A percentile compares a stretch with the other conserved stretches of the same genome.
These are phyloP conservation scores for Chamaecrista fasciculata DNA, from an alignment of 306 rosid species.

Conservation along the genomic window DNA sequence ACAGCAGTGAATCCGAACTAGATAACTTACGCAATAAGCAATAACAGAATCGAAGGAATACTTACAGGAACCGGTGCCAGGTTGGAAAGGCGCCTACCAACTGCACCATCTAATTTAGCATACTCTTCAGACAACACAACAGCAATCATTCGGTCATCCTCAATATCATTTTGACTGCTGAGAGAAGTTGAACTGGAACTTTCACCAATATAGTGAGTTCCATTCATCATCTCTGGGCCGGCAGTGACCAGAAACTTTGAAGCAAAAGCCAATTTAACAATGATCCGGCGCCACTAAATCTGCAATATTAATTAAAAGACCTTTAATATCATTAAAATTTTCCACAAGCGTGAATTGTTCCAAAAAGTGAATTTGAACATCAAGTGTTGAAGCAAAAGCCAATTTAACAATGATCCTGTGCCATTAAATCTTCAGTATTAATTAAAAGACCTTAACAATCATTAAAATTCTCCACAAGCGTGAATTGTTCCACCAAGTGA, in stretches of 20 bases:
- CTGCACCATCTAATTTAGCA: constrained; percentile 72
- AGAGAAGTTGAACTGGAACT: constrained; percentile 66
- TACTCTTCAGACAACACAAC: constrained; percentile 73
- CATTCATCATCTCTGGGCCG: constrained; percentile 40
- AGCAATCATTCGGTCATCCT: constrained; percentile 88
- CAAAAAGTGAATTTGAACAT: no score
- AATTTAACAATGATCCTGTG: constrained; percentile 4
- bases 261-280: constrained; percentile 1
- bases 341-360: no score
- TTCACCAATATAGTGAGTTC: constrained; percentile 48
- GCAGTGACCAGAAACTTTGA: constrained; percentile 9
- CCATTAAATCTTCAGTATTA: constrained; percentile 24
- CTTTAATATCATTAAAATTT: background rate
- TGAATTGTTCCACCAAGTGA: background rate
- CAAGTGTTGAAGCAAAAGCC: constrained; percentile 11
- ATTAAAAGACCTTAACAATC: background rate
- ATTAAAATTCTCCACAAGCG: background rate
- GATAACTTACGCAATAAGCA: no score
- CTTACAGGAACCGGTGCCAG: constrained; percentile 74
- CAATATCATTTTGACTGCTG: constrained; percentile 59
- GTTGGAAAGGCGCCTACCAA: constrained; percentile 68
- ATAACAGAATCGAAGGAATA: constrained; percentile 10
- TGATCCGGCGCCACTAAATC: constrained; percentile 18
- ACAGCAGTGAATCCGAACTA: no score
- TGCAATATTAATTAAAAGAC: constrained; percentile 11